These are phyloP conservation scores for Cyclostephanos tholiformis DNA, from an alignment of 108 stramenopile genomes.

Conservation along the genomic window DNA sequence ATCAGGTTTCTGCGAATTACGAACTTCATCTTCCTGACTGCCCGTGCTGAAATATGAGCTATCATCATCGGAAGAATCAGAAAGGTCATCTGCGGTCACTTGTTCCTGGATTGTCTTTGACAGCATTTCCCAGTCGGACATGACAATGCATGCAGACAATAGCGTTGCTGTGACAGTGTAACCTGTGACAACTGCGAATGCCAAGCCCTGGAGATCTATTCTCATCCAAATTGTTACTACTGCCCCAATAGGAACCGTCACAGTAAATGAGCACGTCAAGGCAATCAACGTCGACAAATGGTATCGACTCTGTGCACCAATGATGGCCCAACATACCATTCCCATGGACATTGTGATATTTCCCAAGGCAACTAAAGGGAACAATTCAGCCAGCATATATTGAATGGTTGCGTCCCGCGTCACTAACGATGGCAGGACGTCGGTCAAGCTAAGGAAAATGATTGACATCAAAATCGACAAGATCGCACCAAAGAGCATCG, in stretches of 20 bases:
- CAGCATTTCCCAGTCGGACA: conserved; percentile 60
- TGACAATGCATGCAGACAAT: conserved; percentile 46
- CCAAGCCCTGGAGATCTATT: conserved; percentile 51
- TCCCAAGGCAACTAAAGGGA: conserved; percentile 72
- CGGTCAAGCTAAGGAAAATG: conserved; percentile 48
- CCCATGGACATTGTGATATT: conserved; percentile 65
- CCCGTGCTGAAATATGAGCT: no score
- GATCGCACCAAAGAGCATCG: conserved; percentile 52
- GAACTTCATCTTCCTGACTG: no score
- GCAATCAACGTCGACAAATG: conserved; percentile 56
- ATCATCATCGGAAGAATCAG: conserved; percentile 29
- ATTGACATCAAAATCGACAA: conserved; percentile 57
- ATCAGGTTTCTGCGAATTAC: no score
- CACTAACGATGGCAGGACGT: conserved; percentile 49
- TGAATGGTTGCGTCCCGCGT: conserved; percentile 67
- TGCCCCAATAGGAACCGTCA: conserved; percentile 66
- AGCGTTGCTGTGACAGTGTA: conserved; percentile 51
- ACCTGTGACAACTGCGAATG: conserved; percentile 56
- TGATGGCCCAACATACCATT: conserved; percentile 62
- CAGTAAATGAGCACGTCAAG: conserved; percentile 52
- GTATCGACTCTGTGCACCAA: conserved; percentile 70
- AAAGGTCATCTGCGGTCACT: conserved; percentile 27
- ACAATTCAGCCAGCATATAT: conserved; percentile 53
- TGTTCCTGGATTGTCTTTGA: conserved; percentile 27
- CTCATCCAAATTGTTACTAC: conserved; percentile 44